Evolutionary conservation across 2,329 filamentous ascomycete genomes (phyloP).

Genomic region (Alternaria sp.): DNA sequence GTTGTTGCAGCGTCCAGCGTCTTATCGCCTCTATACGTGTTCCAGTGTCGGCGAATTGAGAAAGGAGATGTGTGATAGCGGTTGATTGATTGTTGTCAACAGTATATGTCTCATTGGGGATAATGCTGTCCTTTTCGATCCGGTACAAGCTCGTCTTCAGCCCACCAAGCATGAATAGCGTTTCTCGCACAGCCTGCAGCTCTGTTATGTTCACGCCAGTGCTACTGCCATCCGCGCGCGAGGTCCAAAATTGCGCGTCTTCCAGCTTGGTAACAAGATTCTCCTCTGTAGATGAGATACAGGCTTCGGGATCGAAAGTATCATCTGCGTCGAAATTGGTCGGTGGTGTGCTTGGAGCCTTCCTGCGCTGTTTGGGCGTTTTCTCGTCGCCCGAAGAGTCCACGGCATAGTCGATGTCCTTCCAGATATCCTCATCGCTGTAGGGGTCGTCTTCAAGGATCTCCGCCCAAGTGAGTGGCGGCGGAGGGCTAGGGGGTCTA

Average conservation of each 20-base stretch:
- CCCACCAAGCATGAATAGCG: slow-evolving; percentile 84
- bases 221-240: slow-evolving; percentile 9
- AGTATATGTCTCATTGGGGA: slow-evolving; percentile 47
- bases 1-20: slow-evolving; percentile 49
- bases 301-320: slow-evolving; percentile 40
- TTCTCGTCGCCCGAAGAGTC: slow-evolving; percentile 70
- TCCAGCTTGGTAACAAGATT: slow-evolving; percentile 48
- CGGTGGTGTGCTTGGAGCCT: slow-evolving; percentile 32
- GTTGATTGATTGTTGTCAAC: slow-evolving; percentile 47
- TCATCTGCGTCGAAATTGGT: slow-evolving; percentile 50
- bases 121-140: slow-evolving; percentile 39
- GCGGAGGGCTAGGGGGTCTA: slow-evolving; percentile 54
- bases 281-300: slow-evolving; percentile 37
- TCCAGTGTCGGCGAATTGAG: slow-evolving; percentile 58
- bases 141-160: slow-evolving; percentile 75
- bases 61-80: slow-evolving; percentile 48
- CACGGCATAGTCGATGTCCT: slow-evolving; percentile 68
- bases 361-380: slow-evolving; percentile 36
- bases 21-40: slow-evolving; percentile 56
- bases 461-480: slow-evolving; percentile 75
- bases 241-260: slow-evolving; percentile 57
- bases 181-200: slow-evolving; percentile 75
- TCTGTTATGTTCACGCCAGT: slow-evolving; percentile 64
- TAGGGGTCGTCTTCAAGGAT: slow-evolving; percentile 79
- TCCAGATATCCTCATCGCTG: slow-evolving; percentile 73